Conservation (phyloP, 2,329 filamentous ascomycete species). For the Lithohypha guttulata region DNA sequence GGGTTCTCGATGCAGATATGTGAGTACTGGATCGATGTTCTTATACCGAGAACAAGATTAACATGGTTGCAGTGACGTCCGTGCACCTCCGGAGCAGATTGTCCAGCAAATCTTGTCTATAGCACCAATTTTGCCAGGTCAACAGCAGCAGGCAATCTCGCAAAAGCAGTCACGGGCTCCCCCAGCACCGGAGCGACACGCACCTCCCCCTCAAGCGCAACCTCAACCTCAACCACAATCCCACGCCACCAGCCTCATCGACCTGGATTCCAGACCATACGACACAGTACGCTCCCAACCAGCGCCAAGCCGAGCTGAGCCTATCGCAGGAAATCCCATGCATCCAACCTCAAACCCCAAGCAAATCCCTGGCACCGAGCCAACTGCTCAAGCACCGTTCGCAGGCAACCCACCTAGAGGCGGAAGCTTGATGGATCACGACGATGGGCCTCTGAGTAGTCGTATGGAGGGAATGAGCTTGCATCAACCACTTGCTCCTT, state of each 20-base stretch:
- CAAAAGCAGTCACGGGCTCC: slow-evolving; percentile 18
- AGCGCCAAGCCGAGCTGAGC: slow-evolving; percentile 7
- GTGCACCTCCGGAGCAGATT: slow-evolving; percentile 15
- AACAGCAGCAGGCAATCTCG: slow-evolving; percentile 29
- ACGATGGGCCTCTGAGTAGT: slow-evolving; percentile 13
- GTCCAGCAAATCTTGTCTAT: slow-evolving; percentile 72
- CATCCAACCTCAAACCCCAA: slow-evolving; percentile 12
- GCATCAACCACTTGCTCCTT: slow-evolving; percentile 20
- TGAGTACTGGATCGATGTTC: slow-evolving; percentile 34
- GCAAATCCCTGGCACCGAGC: too few species aligned
- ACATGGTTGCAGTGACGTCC: slow-evolving; percentile 13
- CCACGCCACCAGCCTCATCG: slow-evolving; percentile 21
- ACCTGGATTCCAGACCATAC: slow-evolving; percentile 22
- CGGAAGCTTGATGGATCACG: slow-evolving; percentile 19
- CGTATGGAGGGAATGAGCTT: slow-evolving; percentile 21
- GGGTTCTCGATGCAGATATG: slow-evolving; percentile 85
- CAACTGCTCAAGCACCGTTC: slow-evolving; percentile 9
- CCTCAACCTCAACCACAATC: slow-evolving; percentile 6
- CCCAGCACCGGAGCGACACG: slow-evolving; percentile 45
- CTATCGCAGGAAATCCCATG: slow-evolving; percentile 8
- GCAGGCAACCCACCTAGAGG: slow-evolving; percentile 7
- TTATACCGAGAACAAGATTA: background rate
- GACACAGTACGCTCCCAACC: slow-evolving; percentile 17
- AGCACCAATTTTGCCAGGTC: slow-evolving; percentile 71
- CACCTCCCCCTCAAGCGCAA: slow-evolving; percentile 11